phyloP scores from a whole-genome alignment of 2,329 filamentous ascomycete genomes.

The Scortechinia acanthostroma region DNA sequence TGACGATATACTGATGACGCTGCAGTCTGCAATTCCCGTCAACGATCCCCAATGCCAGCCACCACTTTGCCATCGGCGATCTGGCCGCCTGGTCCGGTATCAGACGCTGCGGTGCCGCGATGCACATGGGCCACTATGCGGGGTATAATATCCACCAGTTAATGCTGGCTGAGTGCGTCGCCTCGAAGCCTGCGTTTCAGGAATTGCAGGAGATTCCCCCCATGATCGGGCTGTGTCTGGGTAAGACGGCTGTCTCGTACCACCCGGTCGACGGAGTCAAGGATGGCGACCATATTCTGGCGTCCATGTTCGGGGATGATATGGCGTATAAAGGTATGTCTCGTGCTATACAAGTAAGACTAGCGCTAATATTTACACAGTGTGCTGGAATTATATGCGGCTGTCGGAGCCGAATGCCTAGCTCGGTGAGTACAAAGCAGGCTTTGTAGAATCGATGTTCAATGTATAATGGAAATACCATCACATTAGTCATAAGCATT shows the following conservation, averaged over 20 bases:
- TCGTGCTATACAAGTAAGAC: background rate
- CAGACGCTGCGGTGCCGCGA: constrained; percentile 71
- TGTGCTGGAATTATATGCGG: constrained; percentile 46
- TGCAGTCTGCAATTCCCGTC: constrained; percentile 46
- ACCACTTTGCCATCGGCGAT: constrained; percentile 68
- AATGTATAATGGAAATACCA: too few species aligned
- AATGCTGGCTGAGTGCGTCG: constrained; percentile 35
- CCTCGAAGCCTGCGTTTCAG: constrained; percentile 32
- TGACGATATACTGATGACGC: too few species aligned
- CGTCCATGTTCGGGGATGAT: constrained; percentile 61
- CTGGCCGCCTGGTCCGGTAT: constrained; percentile 68
- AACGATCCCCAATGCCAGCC: constrained; percentile 42
- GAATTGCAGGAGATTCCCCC: constrained; percentile 46
- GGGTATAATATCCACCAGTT: constrained; percentile 63
- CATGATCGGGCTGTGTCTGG: constrained; percentile 67
- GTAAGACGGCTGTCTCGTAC: constrained; percentile 62
- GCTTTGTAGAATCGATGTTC: too few species aligned
- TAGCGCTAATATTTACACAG: constrained; percentile 18
- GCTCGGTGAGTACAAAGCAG: too few species aligned
- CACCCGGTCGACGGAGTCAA: constrained; percentile 45
- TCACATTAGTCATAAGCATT: background rate
- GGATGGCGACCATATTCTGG: constrained; percentile 54
- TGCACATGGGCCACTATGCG: constrained; percentile 64
- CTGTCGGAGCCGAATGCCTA: constrained; percentile 23
- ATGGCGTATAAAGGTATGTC: constrained; percentile 56